Percentiles rank a stretch among this genome's conserved stretches.
Conservation (phyloP, 441 rosid genomes). For the Erodium texanum region DNA sequence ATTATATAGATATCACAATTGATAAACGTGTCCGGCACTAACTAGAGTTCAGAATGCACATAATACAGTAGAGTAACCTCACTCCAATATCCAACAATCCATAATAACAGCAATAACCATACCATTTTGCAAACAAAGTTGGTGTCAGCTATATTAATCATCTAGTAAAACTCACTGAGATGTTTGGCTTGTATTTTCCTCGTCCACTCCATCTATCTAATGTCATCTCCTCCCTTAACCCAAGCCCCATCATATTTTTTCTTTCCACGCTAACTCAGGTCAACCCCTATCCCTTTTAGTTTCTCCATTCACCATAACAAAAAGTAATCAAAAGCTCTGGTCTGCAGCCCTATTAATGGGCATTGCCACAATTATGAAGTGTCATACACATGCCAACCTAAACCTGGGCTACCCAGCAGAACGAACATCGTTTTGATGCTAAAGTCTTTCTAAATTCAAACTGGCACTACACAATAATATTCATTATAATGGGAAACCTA, state of each 20-base stretch:
- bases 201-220: no score
- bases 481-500: background rate
- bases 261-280: background rate
- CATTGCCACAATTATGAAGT: background rate
- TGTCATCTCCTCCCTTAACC: background rate
- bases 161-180: background rate
- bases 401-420: background rate
- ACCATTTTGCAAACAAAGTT: background rate
- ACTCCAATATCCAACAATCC: background rate
- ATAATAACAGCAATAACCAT: background rate
- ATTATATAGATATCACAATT: background rate
- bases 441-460: background rate
- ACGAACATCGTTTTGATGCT: background rate
- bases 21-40: no score
- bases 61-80: background rate
- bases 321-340: background rate
- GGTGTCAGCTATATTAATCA: background rate
- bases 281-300: background rate
- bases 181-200: background rate
- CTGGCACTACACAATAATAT: background rate
- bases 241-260: background rate
- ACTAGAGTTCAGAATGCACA: background rate
- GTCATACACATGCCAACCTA: background rate
- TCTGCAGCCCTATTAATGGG: background rate
- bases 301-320: background rate